These are phyloP conservation scores for Zygoascus biomembranicola DNA, from an alignment of 805 yeast species.

Conservation along the genomic window DNA sequence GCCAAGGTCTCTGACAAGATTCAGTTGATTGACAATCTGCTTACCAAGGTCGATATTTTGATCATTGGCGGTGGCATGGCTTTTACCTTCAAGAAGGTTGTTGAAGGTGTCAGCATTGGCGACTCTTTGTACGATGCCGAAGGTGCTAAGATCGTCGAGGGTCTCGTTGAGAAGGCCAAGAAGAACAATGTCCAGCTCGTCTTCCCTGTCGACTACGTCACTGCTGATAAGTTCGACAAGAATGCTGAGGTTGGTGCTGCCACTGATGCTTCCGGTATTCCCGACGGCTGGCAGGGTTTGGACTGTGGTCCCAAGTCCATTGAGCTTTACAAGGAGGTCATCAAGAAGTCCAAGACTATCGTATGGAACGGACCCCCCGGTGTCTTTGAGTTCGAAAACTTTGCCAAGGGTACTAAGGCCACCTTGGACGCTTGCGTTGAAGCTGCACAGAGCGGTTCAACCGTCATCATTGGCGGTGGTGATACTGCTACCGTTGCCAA, in stretches of 20 bases:
- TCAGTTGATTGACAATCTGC: constrained; percentile 85
- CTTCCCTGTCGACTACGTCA: constrained; percentile 91
- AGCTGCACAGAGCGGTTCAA: constrained; percentile 84
- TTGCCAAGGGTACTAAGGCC: constrained; percentile 85
- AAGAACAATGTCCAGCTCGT: constrained; percentile 88
- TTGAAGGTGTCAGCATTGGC: constrained; percentile 82
- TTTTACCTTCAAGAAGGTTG: constrained; percentile 94
- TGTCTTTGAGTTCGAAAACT: constrained; percentile 93
- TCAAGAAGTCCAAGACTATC: constrained; percentile 91
- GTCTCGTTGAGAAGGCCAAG: constrained; percentile 92
- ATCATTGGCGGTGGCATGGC: constrained; percentile 99
- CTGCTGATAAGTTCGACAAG: constrained; percentile 89
- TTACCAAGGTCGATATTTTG: constrained; percentile 90
- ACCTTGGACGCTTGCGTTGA: constrained; percentile 82
- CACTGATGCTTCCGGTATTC: constrained; percentile 84
- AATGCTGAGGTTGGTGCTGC: constrained; percentile 84
- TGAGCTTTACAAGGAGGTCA: constrained; percentile 70
- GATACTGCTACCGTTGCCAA: constrained; percentile 98
- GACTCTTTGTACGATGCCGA: constrained; percentile 85
- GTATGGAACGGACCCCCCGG: constrained; percentile 99
- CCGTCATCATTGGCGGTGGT: constrained; percentile 97
- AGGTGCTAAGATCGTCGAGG: constrained; percentile 92
- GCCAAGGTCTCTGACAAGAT: constrained; percentile 99
- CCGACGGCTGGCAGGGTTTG: constrained; percentile 91
- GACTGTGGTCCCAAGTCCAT: constrained; percentile 91